Base-by-base conservation (phyloP, 2,329 filamentous ascomycete species). In the Penicillium sp. region DNA sequence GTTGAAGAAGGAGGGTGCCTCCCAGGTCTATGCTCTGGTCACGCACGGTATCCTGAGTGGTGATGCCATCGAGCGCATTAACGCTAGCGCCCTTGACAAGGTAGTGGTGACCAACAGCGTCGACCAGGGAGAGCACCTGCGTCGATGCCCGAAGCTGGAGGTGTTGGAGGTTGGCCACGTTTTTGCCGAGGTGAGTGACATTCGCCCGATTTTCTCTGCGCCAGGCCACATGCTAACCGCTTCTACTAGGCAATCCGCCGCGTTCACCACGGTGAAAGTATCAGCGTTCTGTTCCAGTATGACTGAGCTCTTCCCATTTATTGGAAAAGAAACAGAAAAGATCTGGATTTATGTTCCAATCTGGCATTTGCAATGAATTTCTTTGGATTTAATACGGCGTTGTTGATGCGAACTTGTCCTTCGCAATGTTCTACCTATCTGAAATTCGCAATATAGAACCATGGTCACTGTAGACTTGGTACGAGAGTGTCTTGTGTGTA, bases 211-310 rank as follows among this genome's bases (percentile, higher is more conserved):
- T 40, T 18, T 31, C 12, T 42, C 15, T 33, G 33, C 38, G 44
- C 28, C 41, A 15, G 38, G 44, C 28, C 41, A 15, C 40, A 42
- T 63, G 52, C 61, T 64, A 53, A 49, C 65, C 69, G 56, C 69
- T 50, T 40, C 37, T 50, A 59, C 15, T 49, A 84, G 82, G 83
- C 93, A 44, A 96, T 97, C 61, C 87, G 93, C 56, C 84, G 93
- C 55, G 92, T 97, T 51, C 93, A 98, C 73, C 91, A 97, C 71
- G 93, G 93, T 64, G 93, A 98, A 76, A 95, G 89, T 65, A 95
- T 98, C 73, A 95, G 90, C 69, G 89, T 93, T 53, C 80, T 98
- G 44, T 98, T 98, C 73, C 86, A 90, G 67, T 87, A 89, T 71
- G 86, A 89, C 68, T 90, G 69, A 67, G 48, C 38, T 50, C n/a